A percentile compares a stretch with the other conserved stretches of the same genome.
phyloP scores from a whole-genome alignment of 495 filamentous ascomycete genomes.

The Elaphomyces granulatus region DNA sequence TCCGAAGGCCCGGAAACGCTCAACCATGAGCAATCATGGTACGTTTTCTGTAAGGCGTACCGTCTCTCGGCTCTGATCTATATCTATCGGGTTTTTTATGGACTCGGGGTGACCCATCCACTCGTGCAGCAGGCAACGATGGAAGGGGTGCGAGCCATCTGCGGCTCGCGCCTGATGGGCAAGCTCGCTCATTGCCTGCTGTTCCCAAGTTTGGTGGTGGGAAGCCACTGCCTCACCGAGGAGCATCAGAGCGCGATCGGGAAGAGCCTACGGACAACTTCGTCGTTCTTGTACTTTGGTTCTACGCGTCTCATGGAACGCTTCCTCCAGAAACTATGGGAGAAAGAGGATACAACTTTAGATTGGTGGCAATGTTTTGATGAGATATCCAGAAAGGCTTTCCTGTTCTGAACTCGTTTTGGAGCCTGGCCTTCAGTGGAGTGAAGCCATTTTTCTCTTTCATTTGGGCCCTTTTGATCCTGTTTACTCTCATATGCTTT shows the following conservation, averaged over 20 bases:
- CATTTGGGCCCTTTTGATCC: too few species aligned
- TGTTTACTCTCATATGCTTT: neutral
- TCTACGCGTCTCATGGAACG: constrained; percentile 4
- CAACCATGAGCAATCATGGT: constrained; percentile 4
- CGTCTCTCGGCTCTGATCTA: constrained; percentile 5
- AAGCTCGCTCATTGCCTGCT: constrained; percentile 5
- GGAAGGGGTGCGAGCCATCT: constrained; percentile 1
- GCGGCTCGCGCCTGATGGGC: constrained; percentile 4
- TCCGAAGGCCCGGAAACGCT: neutral
- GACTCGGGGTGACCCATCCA: neutral
- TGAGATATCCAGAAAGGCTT: constrained; percentile 3
- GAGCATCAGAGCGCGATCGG: constrained; percentile 3
- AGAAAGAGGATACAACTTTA: neutral
- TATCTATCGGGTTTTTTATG: constrained; percentile 5
- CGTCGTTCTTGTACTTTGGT: constrained; percentile 4
- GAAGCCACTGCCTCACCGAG: constrained; percentile 2
- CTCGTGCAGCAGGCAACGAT: constrained; percentile 3
- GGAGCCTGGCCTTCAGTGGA: too few species aligned
- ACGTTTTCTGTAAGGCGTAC: constrained; percentile 6
- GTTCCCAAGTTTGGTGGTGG: constrained; percentile 5
- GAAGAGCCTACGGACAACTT: constrained; percentile 1
- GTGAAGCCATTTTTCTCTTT: too few species aligned
- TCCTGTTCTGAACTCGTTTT: constrained; percentile 4
- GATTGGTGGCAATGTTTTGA: constrained; percentile 5
- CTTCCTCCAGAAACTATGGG: constrained; percentile 4